A percentile compares a stretch with the other conserved stretches of the same genome.
These are phyloP conservation scores for Epichloe typhina DNA, from an alignment of 2,329 filamentous ascomycete genomes.

Conservation along the genomic window DNA sequence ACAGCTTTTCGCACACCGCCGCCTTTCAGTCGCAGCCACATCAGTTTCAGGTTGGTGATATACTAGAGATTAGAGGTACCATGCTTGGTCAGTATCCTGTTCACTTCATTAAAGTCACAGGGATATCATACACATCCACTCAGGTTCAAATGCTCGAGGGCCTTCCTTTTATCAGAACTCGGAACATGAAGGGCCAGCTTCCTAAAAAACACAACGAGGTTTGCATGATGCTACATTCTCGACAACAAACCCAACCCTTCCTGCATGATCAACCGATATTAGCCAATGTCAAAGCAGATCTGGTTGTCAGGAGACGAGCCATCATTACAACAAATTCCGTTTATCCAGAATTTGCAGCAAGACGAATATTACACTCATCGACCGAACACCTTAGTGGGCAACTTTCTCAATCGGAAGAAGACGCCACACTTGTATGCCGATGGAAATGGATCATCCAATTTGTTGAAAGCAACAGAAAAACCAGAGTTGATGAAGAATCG, in stretches of 20 bases:
- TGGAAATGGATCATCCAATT: constrained; percentile 28
- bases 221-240: constrained; percentile 22
- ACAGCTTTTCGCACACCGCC: neutral
- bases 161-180: constrained; percentile 22
- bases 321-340: constrained; percentile 43
- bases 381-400: constrained; percentile 12
- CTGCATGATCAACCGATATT: constrained; percentile 21
- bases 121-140: constrained; percentile 20
- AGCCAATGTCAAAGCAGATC: constrained; percentile 26
- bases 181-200: constrained; percentile 23
- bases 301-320: constrained; percentile 26
- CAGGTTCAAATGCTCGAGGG: constrained; percentile 23
- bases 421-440: constrained; percentile 32
- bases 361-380: constrained; percentile 1
- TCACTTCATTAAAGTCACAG: constrained; percentile 28
- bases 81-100: constrained; percentile 14
- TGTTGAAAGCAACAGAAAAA: constrained; percentile 9
- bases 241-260: constrained; percentile 22
- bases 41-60: constrained; percentile 12
- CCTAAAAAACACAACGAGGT: constrained; percentile 29
- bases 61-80: constrained; percentile 16
- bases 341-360: constrained; percentile 26
- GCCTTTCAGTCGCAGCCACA: neutral
- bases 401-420: neutral
- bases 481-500: constrained; percentile 22